Base-by-base conservation (phyloP, 192 early-diverging fungal species). In the Gonapodya sp. region DNA sequence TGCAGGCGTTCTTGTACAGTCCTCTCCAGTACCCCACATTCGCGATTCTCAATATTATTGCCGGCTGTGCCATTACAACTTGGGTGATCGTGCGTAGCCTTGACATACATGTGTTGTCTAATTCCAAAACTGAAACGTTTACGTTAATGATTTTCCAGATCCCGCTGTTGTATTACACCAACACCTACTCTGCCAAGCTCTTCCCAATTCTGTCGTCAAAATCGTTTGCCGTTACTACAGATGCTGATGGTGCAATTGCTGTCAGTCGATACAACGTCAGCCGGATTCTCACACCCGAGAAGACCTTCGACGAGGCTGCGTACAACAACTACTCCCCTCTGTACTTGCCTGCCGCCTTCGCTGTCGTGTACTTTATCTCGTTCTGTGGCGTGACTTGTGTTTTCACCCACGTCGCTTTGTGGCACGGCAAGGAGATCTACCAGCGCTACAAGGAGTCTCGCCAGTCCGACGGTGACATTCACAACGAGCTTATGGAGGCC, bases 341-440 rank as follows among this genome's bases (percentile, higher is more conserved):
- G 2, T 90, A 91, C 35, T 88, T 94, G 85, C 90, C 91, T 1
- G 87, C 88, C 36, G 86, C 91, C 31, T 94, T 93, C 84, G 92
- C 91, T 36, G 86, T 91, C 79, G 86, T 1, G 18, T 95, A 95
- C 79, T 91, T 90, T 0, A 86, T 92, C 81, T 88, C 90, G 31
- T 90, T 95, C 73, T 90, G 89, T 24, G 89, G 88, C 18, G 84
- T 94, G 14, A 88, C 90, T 34, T 91, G 93, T 36, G 88, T 93
- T 73, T 83, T 95, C 75, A 84, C 89, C 31, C 92, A 94, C 36
- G 87, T 87, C 0, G 80, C 87, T 0, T 85, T 94, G 30, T 89
- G 91, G 81, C 85, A 94, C 82, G 92, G 93, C 36, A 86, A 88
- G 81, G 92, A 93, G n/a, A 90, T 94, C 73, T 84, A 86, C 73